These are phyloP conservation scores for Trypanosoma cruzi DNA, from an alignment of 208 protist species.

Conservation along the genomic window DNA sequence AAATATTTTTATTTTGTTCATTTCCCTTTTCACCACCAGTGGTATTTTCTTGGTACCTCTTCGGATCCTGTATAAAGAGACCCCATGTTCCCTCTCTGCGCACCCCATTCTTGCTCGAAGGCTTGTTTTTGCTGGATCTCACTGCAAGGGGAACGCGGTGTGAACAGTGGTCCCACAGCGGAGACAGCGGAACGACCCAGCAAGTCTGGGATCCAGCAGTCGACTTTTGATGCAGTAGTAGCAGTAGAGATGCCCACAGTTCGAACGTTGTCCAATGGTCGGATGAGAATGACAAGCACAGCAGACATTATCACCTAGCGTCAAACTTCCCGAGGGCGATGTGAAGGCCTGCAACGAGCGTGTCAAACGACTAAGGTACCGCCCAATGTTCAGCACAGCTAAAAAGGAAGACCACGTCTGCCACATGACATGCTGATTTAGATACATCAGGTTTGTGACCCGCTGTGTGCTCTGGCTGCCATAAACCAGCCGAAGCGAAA, in stretches of 20 bases:
- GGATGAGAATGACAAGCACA: conserved; percentile 71
- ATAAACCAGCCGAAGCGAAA: conserved; percentile 87
- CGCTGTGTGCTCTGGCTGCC: conserved; percentile 79
- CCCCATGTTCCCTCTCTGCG: not conserved
- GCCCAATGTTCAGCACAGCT: conserved; percentile 66
- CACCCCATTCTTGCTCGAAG: not conserved
- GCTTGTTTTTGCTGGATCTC: not conserved
- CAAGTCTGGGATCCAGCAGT: conserved; percentile 50
- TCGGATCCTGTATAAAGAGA: not conserved
- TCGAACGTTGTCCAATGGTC: conserved; percentile 71
- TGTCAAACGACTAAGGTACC: conserved; percentile 62
- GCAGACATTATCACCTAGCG: conserved; percentile 62
- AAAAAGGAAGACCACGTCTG: conserved; percentile 78
- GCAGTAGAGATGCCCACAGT: conserved; percentile 92
- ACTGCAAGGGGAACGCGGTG: conserved; percentile 13
- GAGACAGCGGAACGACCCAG: conserved; percentile 79
- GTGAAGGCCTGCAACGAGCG: conserved; percentile 44
- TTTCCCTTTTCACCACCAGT: no score
- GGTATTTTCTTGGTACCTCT: not conserved
- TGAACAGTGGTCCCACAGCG: conserved; percentile 72
- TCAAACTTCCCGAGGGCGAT: conserved; percentile 19
- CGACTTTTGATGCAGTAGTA: conserved; percentile 94
- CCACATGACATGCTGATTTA: conserved; percentile 91
- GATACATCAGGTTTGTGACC: conserved; percentile 84
- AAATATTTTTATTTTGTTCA: no score